Base-by-base conservation (phyloP, 805 yeast genomes). In the Pichia phayaonensis region DNA sequence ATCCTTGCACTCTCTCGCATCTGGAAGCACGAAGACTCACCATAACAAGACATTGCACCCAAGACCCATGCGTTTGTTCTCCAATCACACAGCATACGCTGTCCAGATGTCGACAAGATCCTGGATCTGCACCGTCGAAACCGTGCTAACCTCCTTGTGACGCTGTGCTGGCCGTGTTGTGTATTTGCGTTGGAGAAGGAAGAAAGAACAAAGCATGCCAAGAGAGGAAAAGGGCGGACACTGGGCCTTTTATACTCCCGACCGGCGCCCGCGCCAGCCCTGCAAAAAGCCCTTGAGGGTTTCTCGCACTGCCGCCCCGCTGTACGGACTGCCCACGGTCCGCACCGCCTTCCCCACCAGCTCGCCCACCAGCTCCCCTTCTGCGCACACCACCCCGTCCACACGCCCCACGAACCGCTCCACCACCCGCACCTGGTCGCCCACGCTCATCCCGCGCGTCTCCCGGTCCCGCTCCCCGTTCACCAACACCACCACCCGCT, bases 1-100 rank as follows among this genome's bases (percentile, higher is more conserved):
- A 39, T 49, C 52, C 52, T 49, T 49, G 52, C 52, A 49, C 36
- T 44, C 46, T 26, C 31, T 24, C 42, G 43, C 47, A 49, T 41
- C 13, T 44, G 48, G 51, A 24, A 18, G 52, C 36, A 40, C 52
- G 48, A 49, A 45, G 48, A 39, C 52, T 20, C 20, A 26, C 52
- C 45, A 36, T 44, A 20, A 40, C 36, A 45, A 41, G 23, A 42
- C 24, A 44, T 47, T 49, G 52, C 52, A 49, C 52, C 52, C 52
- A 49, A 49, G 52, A 49, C 48, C 39, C 10, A 34, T 45, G 36
- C 15, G 15, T 11, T 39, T 27, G 44, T 42, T 48, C 45, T 31
- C 45, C 43, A 40, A 24, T 38, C 41, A 34, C 38, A n/a, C 38
- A 34, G 38, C n/a, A 34, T n/a, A 34, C 16, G 38, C 38, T 34